phyloP scores from a whole-genome alignment of 1,284 basidiomycete species.

The Malassezia pachydermatis region DNA sequence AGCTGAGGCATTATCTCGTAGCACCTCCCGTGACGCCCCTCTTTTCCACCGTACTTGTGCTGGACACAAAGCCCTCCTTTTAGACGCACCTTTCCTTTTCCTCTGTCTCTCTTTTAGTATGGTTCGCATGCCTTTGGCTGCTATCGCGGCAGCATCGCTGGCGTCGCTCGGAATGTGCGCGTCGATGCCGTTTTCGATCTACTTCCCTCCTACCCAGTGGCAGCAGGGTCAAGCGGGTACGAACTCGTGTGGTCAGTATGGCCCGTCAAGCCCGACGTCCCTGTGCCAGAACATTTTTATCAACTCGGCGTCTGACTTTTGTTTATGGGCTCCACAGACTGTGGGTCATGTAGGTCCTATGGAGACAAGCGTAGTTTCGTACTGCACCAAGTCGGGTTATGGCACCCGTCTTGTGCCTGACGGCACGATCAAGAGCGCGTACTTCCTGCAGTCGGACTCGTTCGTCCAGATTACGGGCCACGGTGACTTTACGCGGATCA shows the following conservation, averaged over 20 bases:
- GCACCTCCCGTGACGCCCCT: no score
- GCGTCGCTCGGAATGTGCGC: background rate
- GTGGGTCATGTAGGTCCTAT: conserved; percentile 31
- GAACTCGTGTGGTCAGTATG: conserved; percentile 35
- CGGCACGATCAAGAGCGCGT: conserved; percentile 63
- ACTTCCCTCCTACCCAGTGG: conserved; percentile 35
- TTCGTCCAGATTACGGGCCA: conserved; percentile 61
- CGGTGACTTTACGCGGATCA: conserved; percentile 49
- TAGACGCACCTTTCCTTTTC: no score
- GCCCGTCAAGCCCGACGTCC: conserved; percentile 22
- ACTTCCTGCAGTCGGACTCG: conserved; percentile 59
- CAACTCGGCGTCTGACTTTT: conserved; percentile 40
- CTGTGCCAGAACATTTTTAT: conserved; percentile 43
- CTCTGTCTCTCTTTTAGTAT: background rate
- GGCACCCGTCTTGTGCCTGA: conserved; percentile 62
- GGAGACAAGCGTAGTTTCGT: conserved; percentile 59
- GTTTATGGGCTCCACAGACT: conserved; percentile 31
- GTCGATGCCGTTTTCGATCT: conserved; percentile 19
- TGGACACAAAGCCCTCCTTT: no score
- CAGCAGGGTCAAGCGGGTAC: conserved; percentile 36
- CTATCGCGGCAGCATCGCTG: background rate
- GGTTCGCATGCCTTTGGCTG: background rate
- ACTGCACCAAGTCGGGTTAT: conserved; percentile 55
- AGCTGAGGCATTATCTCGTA: no score
- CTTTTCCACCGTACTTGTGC: no score